Evolutionary conservation across 352 stramenopile species (phyloP), one percentile per base, ranked within the genome.

Genomic region (Globisporangium abappressorium): DNA sequence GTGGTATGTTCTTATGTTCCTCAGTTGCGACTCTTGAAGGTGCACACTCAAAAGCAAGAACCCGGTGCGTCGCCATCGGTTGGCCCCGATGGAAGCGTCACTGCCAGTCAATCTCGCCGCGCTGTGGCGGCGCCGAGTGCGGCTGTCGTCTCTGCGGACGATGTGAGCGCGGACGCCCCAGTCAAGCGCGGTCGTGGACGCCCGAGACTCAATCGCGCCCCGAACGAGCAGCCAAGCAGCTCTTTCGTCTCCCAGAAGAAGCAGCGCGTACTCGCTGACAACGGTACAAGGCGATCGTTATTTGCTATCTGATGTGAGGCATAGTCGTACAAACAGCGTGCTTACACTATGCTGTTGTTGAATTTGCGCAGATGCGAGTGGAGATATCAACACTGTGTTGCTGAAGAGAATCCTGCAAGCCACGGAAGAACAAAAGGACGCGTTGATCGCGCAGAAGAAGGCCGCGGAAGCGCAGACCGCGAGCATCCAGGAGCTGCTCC

Each of bases 401-500:
- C 22, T 57, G 7, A 24, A 24, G 34, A 34, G 14, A 3, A 57
- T 57, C 9, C 51, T 57, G 51, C 51, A 24, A 36, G 8, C 51
- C 24, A 30, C 26, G 5, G 51, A 57, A 12, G 51, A 57, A 22
- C 51, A 57, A 22, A 33, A 15, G 3, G 51, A 57, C 51, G 51
- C 51, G 51, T 12, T 57, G 51, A 14, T 6, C 51, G 51, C 51
- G 1, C 51, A 57, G 51, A 57, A 20, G 15, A 12, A 24, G 24
- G 12, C 51, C 7, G 34, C 24, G 51, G 51, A 57, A 2, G 24
- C 51, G 11, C 51, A 57, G 51, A 57, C 51, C 14, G 51, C 51
- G 51, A 57, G 51, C 51, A 33, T 57, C 51, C 51, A 33, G 24
- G 51, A 57, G 51, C 24, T 57, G 24, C 51, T 57, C 4, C 51